These are phyloP conservation scores for Sphaerobolus stellatus DNA, from an alignment of 1,284 basidiomycete genomes.

Conservation along the genomic window DNA sequence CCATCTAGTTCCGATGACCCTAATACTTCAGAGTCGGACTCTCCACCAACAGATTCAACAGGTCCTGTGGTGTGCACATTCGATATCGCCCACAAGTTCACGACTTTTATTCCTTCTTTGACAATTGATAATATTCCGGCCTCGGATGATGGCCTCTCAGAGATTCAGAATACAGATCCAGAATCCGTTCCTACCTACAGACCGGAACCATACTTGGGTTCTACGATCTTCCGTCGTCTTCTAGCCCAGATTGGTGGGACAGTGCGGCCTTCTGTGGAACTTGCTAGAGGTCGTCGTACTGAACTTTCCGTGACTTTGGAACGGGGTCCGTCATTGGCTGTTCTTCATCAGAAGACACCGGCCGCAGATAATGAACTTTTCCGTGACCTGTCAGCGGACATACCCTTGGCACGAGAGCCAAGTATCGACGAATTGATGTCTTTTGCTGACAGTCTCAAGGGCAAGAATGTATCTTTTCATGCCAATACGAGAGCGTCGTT, in stretches of 20 bases:
- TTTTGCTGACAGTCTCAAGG: conserved; percentile 80
- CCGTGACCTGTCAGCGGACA: conserved; percentile 44
- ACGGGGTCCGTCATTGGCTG: conserved; percentile 45
- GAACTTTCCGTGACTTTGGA: conserved; percentile 56
- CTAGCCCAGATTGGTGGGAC: conserved; percentile 66
- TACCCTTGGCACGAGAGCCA: conserved; percentile 64
- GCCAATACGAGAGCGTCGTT: conserved; percentile 82
- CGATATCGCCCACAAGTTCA: conserved; percentile 48
- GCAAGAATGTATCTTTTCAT: conserved; percentile 79
- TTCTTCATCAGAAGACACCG: conserved; percentile 29
- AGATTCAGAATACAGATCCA: conserved; percentile 2
- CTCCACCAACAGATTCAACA: neutral
- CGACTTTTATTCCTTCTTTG: neutral
- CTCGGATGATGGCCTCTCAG: neutral
- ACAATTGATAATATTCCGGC: neutral
- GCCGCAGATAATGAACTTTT: conserved; percentile 46
- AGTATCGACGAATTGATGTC: conserved; percentile 70
- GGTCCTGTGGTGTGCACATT: conserved; percentile 45
- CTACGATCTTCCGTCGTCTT: conserved; percentile 63
- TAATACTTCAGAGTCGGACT: neutral
- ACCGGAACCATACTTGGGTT: conserved; percentile 56
- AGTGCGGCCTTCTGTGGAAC: conserved; percentile 41
- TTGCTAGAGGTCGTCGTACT: conserved; percentile 49
- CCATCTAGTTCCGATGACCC: conserved; percentile 9
- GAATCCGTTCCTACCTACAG: conserved; percentile 36